Percentiles rank a stretch among this genome's conserved stretches.
Evolutionary conservation across 345 rosid species (phyloP).

Genomic region (Citrus reticulata): DNA sequence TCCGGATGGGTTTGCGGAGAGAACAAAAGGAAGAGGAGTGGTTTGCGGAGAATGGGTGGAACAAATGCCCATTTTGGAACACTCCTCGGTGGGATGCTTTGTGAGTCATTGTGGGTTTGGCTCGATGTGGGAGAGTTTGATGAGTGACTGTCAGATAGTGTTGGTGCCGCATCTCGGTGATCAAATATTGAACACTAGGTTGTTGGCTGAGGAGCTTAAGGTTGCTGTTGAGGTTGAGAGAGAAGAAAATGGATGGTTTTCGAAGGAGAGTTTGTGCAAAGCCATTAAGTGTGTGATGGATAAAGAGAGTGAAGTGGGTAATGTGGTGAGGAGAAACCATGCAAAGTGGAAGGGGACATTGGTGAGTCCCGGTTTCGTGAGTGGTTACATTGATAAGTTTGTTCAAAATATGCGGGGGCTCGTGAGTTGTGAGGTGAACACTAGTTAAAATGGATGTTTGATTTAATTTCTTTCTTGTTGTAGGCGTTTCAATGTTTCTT

Average conservation of each 20-base stretch:
- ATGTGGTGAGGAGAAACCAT: constrained; percentile 41
- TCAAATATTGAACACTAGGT: constrained; percentile 57
- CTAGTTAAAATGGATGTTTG: too few species aligned
- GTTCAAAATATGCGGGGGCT: constrained; percentile 29
- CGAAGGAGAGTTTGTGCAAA: constrained; percentile 38
- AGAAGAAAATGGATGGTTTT: constrained; percentile 52
- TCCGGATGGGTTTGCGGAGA: constrained; percentile 64
- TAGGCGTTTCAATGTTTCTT: too few species aligned
- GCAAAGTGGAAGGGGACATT: constrained; percentile 32
- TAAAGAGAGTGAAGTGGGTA: constrained; percentile 37
- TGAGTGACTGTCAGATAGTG: constrained; percentile 58
- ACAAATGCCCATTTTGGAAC: constrained; percentile 42
- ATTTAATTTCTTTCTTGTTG: too few species aligned
- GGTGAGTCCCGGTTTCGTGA: constrained; percentile 26
- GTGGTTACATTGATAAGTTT: constrained; percentile 41
- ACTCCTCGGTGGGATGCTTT: constrained; percentile 63
- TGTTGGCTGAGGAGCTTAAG: constrained; percentile 49
- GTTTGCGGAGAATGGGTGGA: constrained; percentile 58
- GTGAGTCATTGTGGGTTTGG: constrained; percentile 75
- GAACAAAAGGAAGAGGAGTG: constrained; percentile 47
- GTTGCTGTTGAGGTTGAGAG: constrained; percentile 58
- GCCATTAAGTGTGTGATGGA: constrained; percentile 53
- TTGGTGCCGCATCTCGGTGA: constrained; percentile 56
- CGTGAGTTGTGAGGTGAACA: neutral
- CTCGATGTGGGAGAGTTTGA: constrained; percentile 69